phyloP scores from a whole-genome alignment of 2,329 filamentous ascomycete species.

The Dryadomyces quercus-mongolicae region DNA sequence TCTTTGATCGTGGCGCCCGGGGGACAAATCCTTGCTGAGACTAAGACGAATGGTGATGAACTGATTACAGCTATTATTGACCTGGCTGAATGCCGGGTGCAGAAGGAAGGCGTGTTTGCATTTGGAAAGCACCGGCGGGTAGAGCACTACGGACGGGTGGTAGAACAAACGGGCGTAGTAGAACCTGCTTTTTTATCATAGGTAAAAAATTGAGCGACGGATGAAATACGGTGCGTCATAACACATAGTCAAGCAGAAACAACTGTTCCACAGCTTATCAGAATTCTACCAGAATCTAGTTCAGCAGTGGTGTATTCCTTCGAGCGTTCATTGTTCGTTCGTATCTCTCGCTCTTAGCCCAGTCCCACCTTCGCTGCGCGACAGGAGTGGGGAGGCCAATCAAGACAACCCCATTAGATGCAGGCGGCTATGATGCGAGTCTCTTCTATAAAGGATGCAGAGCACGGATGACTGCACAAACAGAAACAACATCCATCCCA shows the following conservation, averaged over 20 bases:
- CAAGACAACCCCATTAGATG: neutral
- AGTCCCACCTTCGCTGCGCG: neutral
- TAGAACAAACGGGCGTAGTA: constrained; percentile 23
- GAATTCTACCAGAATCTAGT: neutral
- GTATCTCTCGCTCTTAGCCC: neutral
- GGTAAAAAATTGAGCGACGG: neutral
- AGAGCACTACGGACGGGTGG: constrained; percentile 27
- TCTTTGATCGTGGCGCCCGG: constrained; percentile 33
- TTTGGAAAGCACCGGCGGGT: constrained; percentile 28
- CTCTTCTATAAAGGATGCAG: neutral
- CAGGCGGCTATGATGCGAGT: neutral
- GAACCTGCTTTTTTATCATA: constrained; percentile 9
- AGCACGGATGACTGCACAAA: neutral
- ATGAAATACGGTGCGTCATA: neutral
- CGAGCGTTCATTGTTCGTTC: neutral
- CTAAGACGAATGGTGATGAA: constrained; percentile 33
- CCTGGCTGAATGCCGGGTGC: constrained; percentile 30
- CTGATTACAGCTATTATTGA: constrained; percentile 36
- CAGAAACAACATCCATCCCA: no score
- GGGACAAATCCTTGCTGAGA: constrained; percentile 35
- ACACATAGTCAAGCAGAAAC: neutral
- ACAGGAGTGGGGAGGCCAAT: constrained; percentile 7
- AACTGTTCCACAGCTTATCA: neutral
- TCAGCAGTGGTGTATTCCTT: neutral
- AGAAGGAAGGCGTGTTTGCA: constrained; percentile 35